Conservation (phyloP, 2,329 filamentous ascomycete species). For the Xylaria arbuscula region DNA sequence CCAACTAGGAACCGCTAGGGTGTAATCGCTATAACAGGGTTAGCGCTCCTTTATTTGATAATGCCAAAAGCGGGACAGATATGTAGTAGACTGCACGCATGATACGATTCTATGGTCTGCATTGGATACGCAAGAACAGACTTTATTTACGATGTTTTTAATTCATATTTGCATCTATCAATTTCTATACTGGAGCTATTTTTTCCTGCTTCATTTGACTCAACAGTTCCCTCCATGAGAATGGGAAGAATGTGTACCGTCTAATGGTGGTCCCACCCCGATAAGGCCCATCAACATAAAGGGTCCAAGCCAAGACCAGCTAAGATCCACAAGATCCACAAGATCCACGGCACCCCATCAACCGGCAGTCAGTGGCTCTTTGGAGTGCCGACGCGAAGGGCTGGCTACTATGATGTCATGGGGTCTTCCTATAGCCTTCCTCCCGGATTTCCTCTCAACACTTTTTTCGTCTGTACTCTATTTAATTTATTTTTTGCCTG, state of each 20-base stretch:
- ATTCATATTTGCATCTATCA: neutral
- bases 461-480: neutral
- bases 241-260: neutral
- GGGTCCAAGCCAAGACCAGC: slow-evolving; percentile 16
- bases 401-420: slow-evolving; percentile 24
- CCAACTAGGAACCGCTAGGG: too few relatives aligned
- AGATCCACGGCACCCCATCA: slow-evolving; percentile 10
- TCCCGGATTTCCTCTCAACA: neutral
- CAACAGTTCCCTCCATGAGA: neutral
- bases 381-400: slow-evolving; percentile 16
- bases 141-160: neutral
- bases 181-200: neutral
- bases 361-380: slow-evolving; percentile 10
- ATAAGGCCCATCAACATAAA: slow-evolving; percentile 2
- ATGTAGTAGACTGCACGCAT: neutral
- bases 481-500: neutral
- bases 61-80: neutral
- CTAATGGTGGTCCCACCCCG: neutral
- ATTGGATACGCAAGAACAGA: neutral
- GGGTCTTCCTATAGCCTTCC: slow-evolving; percentile 1
- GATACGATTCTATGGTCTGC: neutral
- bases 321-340: slow-evolving; percentile 13
- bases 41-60: neutral
- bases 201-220: neutral
- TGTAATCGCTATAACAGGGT: neutral